Percentiles rank a stretch among this genome's conserved stretches.
Evolutionary conservation across 371 early-diverging fungal genomes (phyloP).

Genomic region (Apophysomyces sp.): DNA sequence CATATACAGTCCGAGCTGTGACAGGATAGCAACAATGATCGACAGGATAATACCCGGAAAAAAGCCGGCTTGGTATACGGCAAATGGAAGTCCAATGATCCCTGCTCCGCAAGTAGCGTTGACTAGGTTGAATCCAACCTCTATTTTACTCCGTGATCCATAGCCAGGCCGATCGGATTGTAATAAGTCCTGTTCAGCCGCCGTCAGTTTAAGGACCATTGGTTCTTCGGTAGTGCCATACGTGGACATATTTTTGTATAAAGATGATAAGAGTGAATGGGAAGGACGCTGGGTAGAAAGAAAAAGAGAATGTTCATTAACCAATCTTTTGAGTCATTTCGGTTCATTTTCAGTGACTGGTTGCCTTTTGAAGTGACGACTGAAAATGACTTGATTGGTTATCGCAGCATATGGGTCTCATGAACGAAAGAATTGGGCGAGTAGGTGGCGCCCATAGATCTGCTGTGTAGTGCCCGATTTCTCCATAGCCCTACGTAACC

Average conservation of each 20-base stretch:
- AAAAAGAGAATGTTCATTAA: neutral
- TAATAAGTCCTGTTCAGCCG: conserved; percentile 40
- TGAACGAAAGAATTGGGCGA: no score
- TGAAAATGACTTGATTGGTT: no score
- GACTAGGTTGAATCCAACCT: conserved; percentile 56
- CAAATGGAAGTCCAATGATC: conserved; percentile 45
- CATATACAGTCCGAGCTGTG: conserved; percentile 53
- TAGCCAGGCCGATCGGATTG: conserved; percentile 49
- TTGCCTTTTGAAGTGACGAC: neutral
- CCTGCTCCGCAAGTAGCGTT: conserved; percentile 67
- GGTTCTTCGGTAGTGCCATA: conserved; percentile 31
- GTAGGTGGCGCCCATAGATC: no score
- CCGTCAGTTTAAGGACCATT: conserved; percentile 8
- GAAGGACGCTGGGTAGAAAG: conserved; percentile 4
- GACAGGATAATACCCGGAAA: conserved; percentile 50
- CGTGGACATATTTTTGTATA: conserved; percentile 11
- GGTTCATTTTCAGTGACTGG: no score
- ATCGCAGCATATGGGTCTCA: no score
- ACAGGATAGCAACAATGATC: conserved; percentile 45
- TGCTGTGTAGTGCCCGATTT: no score
- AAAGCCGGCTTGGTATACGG: conserved; percentile 54
- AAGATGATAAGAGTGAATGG: conserved; percentile 1
- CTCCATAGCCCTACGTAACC: no score
- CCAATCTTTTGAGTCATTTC: no score
- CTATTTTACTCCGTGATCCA: conserved; percentile 32